Evolutionary conservation across 225 moss, liverwort and hornwort species (phyloP), one percentile per base, ranked within the genome.

Genomic region (Polytrichum commune): DNA sequence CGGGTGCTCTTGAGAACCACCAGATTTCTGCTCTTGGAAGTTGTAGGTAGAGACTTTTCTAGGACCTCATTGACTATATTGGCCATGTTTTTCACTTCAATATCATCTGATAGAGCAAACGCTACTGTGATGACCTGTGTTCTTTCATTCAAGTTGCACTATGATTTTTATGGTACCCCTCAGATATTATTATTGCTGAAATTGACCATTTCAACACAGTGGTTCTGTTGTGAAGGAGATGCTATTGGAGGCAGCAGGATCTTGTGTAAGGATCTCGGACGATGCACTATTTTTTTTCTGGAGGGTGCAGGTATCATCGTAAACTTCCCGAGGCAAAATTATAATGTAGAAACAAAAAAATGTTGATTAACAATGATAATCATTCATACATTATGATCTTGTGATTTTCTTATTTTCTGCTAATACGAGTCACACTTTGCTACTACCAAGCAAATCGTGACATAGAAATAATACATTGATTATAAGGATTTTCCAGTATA

Each of bases 281-380:
- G 60, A 74, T 60, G 97, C 95, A 67, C 82, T 82, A 57, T 94
- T 98, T 80, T 69, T 95, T 74, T 69, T 98, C 27, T 94, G 95
- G 97, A 95, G 97, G 55, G 77, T 92, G 64, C 95, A 98, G 91
- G 97, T 98, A 71, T 65, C 13, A 46, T 10, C 13, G 16, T 46
- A 46, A 46, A 13, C 46, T 46, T 46, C 46, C 46, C 1, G 46
- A 46, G 46, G 46, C 46, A 46, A 46, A 10, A 46, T 13, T 46
- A 13, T 46, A 1, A 13, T 46, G 46, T 13, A 46, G 4, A 38
- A 10, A 38, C 38, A 38, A 2, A 13, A 16, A 46, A 38, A 13
- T 46, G 46, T 16, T 46, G 16, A 46, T 13, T 13, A 13, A 16
- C 4, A 3, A 16, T 46, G 13, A 62, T 62, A n/a, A 72, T n/a